phyloP scores from a whole-genome alignment of 1,139 yeast species.

The Pichia sp. region DNA sequence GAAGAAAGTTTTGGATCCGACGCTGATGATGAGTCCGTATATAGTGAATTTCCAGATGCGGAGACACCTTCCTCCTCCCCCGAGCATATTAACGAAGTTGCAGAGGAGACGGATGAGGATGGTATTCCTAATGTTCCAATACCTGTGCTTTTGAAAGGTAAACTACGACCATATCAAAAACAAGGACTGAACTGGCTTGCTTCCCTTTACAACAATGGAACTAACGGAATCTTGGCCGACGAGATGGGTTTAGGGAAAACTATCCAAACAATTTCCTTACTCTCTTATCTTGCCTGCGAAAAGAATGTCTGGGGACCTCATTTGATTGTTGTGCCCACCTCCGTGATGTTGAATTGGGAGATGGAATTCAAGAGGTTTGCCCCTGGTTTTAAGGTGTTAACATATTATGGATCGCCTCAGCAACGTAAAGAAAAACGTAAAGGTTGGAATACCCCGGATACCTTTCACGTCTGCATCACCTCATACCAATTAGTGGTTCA shows the following conservation, averaged over 20 bases:
- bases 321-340: slow-evolving; percentile 92
- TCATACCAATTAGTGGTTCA: slow-evolving; percentile 95
- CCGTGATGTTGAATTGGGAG: slow-evolving; percentile 99
- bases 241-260: slow-evolving; percentile 98
- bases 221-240: slow-evolving; percentile 96
- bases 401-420: slow-evolving; percentile 97
- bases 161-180: slow-evolving; percentile 84
- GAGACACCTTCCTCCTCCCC: slow-evolving; percentile 25
- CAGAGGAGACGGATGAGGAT: slow-evolving; percentile 15
- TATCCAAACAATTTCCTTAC: slow-evolving; percentile 85
- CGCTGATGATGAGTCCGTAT: slow-evolving; percentile 26
- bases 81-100: too few relatives aligned
- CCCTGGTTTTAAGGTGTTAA: slow-evolving; percentile 92
- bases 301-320: slow-evolving; percentile 98
- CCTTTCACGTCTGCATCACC: slow-evolving; percentile 95
- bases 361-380: slow-evolving; percentile 99
- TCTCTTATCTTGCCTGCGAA: slow-evolving; percentile 87
- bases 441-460: slow-evolving; percentile 96
- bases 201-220: slow-evolving; percentile 81
- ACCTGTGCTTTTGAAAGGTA: slow-evolving; percentile 71
- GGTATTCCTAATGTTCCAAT: slow-evolving; percentile 61
- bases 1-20: slow-evolving; percentile 26
- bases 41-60: slow-evolving; percentile 19
- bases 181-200: slow-evolving; percentile 98
- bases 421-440: slow-evolving; percentile 93